Evolutionary conservation across 495 filamentous ascomycete species (phyloP), one percentile per base, ranked within the genome.

Genomic region (Aspergillus wentii): DNA sequence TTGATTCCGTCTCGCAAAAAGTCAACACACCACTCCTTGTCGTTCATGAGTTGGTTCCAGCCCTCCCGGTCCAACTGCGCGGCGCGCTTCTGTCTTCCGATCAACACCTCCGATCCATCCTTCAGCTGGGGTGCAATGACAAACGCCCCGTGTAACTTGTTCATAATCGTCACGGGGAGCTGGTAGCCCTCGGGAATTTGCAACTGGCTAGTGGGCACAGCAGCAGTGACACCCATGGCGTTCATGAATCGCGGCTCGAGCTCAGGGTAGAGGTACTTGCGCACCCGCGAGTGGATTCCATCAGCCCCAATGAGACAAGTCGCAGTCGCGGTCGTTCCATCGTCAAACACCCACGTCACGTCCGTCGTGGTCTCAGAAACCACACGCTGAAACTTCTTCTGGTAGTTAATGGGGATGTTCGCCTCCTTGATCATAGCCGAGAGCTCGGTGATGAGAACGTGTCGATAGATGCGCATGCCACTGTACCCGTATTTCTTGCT

Each of bases 221-320:
- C 50, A 8, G 54, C 56, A 1, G 53, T 56, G 0, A 66, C 50
- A 6, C 45, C 63, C 6, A 63, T 31, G 1, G 40, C 30, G 33
- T 56, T 54, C 7, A 48, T 55, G 40, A 60, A 67, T 1, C 7
- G 31, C 8, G 63, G 53, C 23, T 52, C 41, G 9, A 61, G 30
- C 1, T 54, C 45, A 0, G 61, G 61, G 28, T 59, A 62, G 3
- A 64, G 46, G 19, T 59, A 57, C 18, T 49, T 46, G 13, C 67
- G 67, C 8, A 76, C 66, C 10, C 48, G 50, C 0, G 68, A 71
- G 41, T 76, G 68, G 36, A 74, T 72, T 15, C 74, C 71, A 25
- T 76, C 70, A 0, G 69, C 66, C 2, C 69, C 72, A 16, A 76
- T 56, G 7, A 76, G 47, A 20, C 63, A 57, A 1, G 36, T 30